Evolutionary conservation across 805 yeast genomes (phyloP), one percentile per base, ranked within the genome.

Genomic region (Saccharomycopsis sp.): DNA sequence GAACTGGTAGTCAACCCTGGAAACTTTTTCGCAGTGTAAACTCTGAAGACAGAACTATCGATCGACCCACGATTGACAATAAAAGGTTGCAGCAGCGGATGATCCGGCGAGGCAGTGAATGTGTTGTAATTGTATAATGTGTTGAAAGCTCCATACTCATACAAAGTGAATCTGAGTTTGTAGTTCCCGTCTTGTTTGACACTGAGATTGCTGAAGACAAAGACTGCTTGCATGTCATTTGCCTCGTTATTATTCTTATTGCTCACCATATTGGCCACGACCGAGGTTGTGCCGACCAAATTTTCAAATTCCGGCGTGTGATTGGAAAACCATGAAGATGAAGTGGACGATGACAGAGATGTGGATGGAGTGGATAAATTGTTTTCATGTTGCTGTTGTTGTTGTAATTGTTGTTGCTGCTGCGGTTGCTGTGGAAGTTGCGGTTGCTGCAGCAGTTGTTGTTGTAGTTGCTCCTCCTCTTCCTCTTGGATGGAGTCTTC

Each of bases 1-100:
- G 54, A 48, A 20, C 62, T 52, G 21, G 66, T 68, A n/a, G 62
- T 63, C 13, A 65, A 67, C 6, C 71, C 71, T 3, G 71, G 71
- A 42, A 65, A 65, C 48, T 57, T 60, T 42, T 66, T 65, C 0
- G 71, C 69, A 16, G 65, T 59, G 43, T 58, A 65, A 3, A 64
- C 68, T 35, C 50, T 52, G 51, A 65, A 64, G 4, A 53, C 42
- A 8, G 55, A 53, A 5, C 63, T 58, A 41, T 59, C 63, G 19
- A 53, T 49, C 5, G 51, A 36, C 21, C 57, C 53, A 22, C 57
- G 41, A 20, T 44, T 44, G 40, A 50, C 15, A 42, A 45, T 23
- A 8, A n/a, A 29, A 17, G 38, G 37, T 4, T 5, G 16, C 3
- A 27, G 22, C n/a, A n/a, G n/a, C 9, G 9, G 12, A 9, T n/a